These are phyloP conservation scores for Pyricularia pennisetigena DNA, from an alignment of 2,329 filamentous ascomycete genomes.

Conservation along the genomic window DNA sequence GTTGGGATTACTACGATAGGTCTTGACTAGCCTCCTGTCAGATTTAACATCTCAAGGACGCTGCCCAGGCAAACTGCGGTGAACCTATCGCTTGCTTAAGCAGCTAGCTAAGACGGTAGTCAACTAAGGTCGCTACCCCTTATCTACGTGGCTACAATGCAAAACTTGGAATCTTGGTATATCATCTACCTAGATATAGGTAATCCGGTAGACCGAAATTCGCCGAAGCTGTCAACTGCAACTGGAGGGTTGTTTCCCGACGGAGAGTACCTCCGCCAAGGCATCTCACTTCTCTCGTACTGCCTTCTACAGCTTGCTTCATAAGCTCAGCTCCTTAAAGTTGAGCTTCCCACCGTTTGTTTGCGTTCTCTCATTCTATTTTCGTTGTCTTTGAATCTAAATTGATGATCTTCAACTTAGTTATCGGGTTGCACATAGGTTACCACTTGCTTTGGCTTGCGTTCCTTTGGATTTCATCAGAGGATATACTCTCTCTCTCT, in stretches of 20 bases:
- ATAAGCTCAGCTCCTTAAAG: too few species aligned
- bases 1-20: neutral
- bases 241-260: too few species aligned
- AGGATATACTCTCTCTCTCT: neutral
- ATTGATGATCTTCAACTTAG: neutral
- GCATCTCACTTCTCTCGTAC: too few species aligned
- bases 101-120: too few species aligned
- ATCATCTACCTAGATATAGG: too few species aligned
- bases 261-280: too few species aligned
- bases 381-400: neutral
- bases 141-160: neutral
- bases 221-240: too few species aligned
- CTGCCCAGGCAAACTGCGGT: neutral
- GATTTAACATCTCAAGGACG: neutral
- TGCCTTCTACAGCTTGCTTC: too few species aligned
- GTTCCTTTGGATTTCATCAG: neutral
- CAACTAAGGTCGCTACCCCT: neutral
- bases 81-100: too few species aligned
- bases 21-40: neutral
- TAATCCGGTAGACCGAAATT: too few species aligned
- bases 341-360: too few species aligned
- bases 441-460: neutral
- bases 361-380: neutral
- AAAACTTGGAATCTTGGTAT: neutral
- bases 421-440: neutral